Base-by-base conservation (phyloP, 1,284 basidiomycete species). In the Phenoliferia sp. region DNA sequence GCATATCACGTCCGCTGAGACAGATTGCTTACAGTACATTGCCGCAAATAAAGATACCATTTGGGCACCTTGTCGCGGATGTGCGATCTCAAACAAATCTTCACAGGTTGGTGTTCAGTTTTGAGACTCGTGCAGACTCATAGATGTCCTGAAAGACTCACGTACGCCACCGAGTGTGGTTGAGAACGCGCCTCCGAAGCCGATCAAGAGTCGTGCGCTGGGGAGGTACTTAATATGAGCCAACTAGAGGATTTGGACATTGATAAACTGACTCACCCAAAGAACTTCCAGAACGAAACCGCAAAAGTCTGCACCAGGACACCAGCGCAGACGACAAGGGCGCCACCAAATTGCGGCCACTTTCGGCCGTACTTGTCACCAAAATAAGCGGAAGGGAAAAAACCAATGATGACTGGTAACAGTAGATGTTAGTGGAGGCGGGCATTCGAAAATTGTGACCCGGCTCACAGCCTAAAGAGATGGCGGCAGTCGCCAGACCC, bases 11-110 rank as follows among this genome's bases (percentile, higher is more conserved):
- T 28, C 28, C 28, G 29, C 29, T 28, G 16, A 4, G 28, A n/a
- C 67, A 29, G 76, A 66, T 61, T 74, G 69, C 35, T 75, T 64
- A 29, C 75, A 64, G 22, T 77, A 68, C 5, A 69, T 60, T 0
- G 73, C 70, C 0, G 71, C 75, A 35, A 65, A 68, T 33, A 73
- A 66, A 31, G 73, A 75, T 34, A 74, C 74, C 57, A 77, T 73
- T 58, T 74, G 70, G 16, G 69, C 74, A 2, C 74, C 74, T 5
- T 75, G 62, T 71, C 70, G 64, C 73, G 72, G 48, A 63, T 67
- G 65, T 56, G 36, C 76, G 63, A 39, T 68, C 71, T 59, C 75
- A 50, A 65, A 73, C 62, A 71, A 69, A 70, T 66, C 63, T 65
- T n/a, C n/a, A n/a, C n/a, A n/a, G n/a, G n/a, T n/a, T n/a, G n/a